Conservation (phyloP, 352 stramenopile species). For the Globisporangium sylvaticum region DNA sequence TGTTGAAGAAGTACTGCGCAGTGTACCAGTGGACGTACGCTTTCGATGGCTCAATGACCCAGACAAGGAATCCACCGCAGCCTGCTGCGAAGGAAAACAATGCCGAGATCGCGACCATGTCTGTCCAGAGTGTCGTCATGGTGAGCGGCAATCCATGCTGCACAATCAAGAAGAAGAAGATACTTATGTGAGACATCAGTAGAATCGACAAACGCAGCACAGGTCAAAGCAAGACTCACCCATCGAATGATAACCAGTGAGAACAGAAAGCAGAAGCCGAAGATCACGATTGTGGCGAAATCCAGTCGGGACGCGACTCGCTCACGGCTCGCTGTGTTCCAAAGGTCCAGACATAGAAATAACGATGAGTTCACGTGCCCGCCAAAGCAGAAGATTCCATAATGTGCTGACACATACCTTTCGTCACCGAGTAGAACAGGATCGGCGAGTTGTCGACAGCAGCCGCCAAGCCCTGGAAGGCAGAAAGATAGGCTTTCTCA, state of each 20-base stretch:
- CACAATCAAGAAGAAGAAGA: constrained; percentile 1
- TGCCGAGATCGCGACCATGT: constrained; percentile 79
- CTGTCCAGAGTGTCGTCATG: constrained; percentile 80
- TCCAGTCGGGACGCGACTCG: constrained; percentile 62
- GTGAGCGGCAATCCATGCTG: constrained; percentile 77
- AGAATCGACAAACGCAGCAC: neutral
- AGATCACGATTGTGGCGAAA: constrained; percentile 65
- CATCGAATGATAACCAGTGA: constrained; percentile 83
- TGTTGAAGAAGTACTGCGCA: constrained; percentile 87
- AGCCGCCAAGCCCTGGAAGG: constrained; percentile 49
- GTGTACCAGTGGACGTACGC: constrained; percentile 84
- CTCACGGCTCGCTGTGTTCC: constrained; percentile 30
- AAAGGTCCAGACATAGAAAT: neutral
- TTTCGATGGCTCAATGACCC: constrained; percentile 79
- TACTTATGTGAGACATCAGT: neutral
- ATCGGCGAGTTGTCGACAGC: constrained; percentile 63
- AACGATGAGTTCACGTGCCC: neutral
- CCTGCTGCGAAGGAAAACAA: constrained; percentile 82
- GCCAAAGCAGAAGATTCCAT: neutral
- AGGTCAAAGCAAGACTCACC: constrained; percentile 19
- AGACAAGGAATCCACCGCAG: constrained; percentile 76
- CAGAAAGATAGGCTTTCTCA: constrained; percentile 65
- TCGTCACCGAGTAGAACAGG: constrained; percentile 34
- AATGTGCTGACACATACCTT: constrained; percentile 17
- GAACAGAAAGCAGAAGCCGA: constrained; percentile 74